A percentile compares a stretch with the other conserved stretches of the same genome.
Evolutionary conservation across 441 rosid genomes (phyloP).

Genomic region (Hura crepitans): DNA sequence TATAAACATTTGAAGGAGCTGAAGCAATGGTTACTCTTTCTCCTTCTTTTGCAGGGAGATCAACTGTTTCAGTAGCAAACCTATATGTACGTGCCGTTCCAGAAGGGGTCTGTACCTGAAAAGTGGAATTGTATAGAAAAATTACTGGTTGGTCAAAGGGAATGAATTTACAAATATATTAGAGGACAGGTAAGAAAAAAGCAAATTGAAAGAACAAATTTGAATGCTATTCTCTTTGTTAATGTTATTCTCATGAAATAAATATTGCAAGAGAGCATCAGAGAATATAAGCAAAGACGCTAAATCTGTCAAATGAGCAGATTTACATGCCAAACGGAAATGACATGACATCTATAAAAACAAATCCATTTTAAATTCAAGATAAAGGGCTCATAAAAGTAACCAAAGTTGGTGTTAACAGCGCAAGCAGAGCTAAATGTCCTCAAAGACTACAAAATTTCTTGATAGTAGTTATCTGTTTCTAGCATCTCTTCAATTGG

Average conservation of each 20-base stretch:
- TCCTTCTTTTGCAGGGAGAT: constrained; percentile 88
- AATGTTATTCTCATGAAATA: background rate
- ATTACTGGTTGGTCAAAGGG: too few relatives aligned
- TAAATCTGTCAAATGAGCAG: too few relatives aligned
- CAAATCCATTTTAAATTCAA: background rate
- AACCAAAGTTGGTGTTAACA: background rate
- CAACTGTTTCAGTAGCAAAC: constrained; percentile 87
- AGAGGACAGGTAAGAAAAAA: background rate
- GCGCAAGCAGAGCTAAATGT: background rate
- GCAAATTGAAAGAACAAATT: background rate
- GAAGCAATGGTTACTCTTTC: constrained; percentile 88
- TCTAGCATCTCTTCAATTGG: constrained; percentile 17
- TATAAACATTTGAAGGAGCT: constrained; percentile 66
- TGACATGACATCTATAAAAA: background rate
- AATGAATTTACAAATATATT: too few relatives aligned
- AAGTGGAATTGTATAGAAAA: constrained; percentile 7
- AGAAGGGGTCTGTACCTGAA: constrained; percentile 82
- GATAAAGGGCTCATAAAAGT: background rate
- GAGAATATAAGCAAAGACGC: too few relatives aligned
- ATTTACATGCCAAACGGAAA: background rate
- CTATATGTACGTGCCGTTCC: constrained; percentile 80
- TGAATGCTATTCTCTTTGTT: background rate
- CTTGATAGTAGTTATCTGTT: too few relatives aligned
- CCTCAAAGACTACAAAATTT: too few relatives aligned
- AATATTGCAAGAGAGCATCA: background rate